These are phyloP conservation scores for Rhododendron mucronatum DNA, from an alignment of 148 eudicot species.

Conservation along the genomic window DNA sequence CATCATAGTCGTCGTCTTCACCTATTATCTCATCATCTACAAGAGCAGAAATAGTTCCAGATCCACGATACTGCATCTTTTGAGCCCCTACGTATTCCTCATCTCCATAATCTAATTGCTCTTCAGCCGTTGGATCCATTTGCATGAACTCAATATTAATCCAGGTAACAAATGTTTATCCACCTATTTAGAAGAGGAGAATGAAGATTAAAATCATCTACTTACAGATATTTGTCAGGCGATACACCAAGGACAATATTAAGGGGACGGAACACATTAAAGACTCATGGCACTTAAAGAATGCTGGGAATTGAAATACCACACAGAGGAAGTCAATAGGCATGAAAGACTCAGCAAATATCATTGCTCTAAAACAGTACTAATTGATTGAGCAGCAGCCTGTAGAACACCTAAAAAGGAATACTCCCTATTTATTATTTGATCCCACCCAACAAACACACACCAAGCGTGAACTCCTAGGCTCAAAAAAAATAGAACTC, in stretches of 20 bases:
- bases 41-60: constrained; percentile 83
- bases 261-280: not conserved
- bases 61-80: constrained; percentile 64
- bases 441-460: not conserved
- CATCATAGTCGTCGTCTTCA: constrained; percentile 87
- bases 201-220: not conserved
- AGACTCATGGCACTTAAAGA: not conserved
- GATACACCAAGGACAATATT: not conserved
- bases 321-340: not conserved
- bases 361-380: not conserved
- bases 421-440: not conserved
- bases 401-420: not conserved
- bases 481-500: not conserved
- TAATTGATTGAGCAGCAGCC: not conserved
- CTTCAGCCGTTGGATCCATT: constrained; percentile 62
- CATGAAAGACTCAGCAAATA: not conserved
- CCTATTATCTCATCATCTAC: constrained; percentile 79
- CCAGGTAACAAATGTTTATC: constrained; percentile 2
- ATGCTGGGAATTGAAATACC: not conserved
- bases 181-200: constrained; percentile 16
- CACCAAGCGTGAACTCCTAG: not conserved
- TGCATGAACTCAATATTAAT: constrained; percentile 13
- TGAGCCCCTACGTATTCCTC: constrained; percentile 58
- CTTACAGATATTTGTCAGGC: not conserved
- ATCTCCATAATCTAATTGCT: constrained; percentile 69